phyloP scores from a whole-genome alignment of 352 stramenopile genomes.

The Blastocystis sp. region DNA sequence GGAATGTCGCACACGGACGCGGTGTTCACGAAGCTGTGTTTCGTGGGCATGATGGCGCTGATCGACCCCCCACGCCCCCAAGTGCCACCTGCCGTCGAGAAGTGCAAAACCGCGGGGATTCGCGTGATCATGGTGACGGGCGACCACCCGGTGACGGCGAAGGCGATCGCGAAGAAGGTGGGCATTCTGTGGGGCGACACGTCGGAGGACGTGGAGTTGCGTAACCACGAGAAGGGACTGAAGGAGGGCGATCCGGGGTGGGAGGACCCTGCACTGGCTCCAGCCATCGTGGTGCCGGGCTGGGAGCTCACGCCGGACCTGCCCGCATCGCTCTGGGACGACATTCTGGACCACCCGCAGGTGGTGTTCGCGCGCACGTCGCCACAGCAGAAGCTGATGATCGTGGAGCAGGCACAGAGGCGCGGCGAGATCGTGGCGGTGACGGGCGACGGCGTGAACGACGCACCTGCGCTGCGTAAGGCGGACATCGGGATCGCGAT shows the following conservation, averaged over 20 bases:
- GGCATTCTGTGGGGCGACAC: conserved; percentile 88
- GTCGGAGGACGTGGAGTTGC: conserved; percentile 81
- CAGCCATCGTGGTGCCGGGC: conserved; percentile 84
- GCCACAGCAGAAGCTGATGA: conserved; percentile 90
- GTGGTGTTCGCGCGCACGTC: conserved; percentile 93
- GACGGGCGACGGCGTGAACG: conserved; percentile 98
- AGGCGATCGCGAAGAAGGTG: conserved; percentile 90
- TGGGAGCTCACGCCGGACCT: conserved; percentile 83
- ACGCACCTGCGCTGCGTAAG: conserved; percentile 93
- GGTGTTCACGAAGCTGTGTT: conserved; percentile 79
- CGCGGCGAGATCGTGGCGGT: conserved; percentile 91
- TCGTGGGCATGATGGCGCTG: conserved; percentile 92
- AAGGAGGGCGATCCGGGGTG: conserved; percentile 81
- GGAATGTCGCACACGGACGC: conserved; percentile 81
- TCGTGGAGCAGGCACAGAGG: conserved; percentile 88
- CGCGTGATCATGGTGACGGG: conserved; percentile 92
- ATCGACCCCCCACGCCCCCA: conserved; percentile 88
- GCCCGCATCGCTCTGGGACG: conserved; percentile 84
- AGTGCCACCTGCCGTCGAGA: conserved; percentile 85
- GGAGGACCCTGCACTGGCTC: conserved; percentile 81
- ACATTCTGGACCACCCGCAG: conserved; percentile 84
- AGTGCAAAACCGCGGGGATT: conserved; percentile 89
- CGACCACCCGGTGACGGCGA: conserved; percentile 88
- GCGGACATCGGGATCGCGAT: conserved; percentile 96
- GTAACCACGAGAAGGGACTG: conserved; percentile 77